phyloP scores from a whole-genome alignment of 129 eudicot species.

The Lonicera japonica region DNA sequence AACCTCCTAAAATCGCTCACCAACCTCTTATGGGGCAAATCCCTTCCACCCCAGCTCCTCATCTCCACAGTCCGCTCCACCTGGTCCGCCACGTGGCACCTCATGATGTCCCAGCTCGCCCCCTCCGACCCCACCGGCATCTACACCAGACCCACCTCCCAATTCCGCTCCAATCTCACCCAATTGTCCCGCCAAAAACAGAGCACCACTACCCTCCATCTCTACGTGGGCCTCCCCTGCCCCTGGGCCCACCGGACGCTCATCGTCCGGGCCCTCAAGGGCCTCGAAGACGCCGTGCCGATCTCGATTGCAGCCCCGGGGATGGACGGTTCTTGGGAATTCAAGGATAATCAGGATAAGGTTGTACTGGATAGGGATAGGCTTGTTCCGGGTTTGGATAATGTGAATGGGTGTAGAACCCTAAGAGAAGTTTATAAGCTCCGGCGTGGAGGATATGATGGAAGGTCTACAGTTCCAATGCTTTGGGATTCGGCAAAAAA shows the following conservation, averaged over 20 bases:
- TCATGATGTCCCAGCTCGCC: conserved; percentile 98
- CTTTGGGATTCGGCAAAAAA: conserved; percentile 63
- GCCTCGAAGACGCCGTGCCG: conserved; percentile 51
- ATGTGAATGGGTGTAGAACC: conserved; percentile 46
- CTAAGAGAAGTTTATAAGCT: conserved; percentile 59
- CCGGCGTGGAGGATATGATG: conserved; percentile 60
- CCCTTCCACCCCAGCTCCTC: conserved; percentile 93
- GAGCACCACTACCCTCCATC: conserved; percentile 60
- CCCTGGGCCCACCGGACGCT: conserved; percentile 99
- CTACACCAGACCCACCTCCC: conserved; percentile 84
- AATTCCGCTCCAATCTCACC: conserved; percentile 39
- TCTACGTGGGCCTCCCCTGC: conserved; percentile 92
- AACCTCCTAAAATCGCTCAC: conserved; percentile 47
- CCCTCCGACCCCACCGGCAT: conserved; percentile 92
- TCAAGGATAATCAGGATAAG: conserved; percentile 26
- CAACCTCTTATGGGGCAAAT: conserved; percentile 72
- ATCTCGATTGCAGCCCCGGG: conserved; percentile 82
- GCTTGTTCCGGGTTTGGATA: conserved; percentile 42
- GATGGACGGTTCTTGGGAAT: conserved; percentile 72
- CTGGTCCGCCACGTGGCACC: conserved; percentile 91
- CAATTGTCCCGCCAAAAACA: conserved; percentile 22
- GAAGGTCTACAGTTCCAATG: conserved; percentile 88
- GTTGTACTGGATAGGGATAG: conserved; percentile 30
- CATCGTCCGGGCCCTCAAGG: conserved; percentile 77
- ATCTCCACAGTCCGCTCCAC: conserved; percentile 94